Conservation (phyloP, 1,284 basidiomycete species). For the Leccinum proliferum region DNA sequence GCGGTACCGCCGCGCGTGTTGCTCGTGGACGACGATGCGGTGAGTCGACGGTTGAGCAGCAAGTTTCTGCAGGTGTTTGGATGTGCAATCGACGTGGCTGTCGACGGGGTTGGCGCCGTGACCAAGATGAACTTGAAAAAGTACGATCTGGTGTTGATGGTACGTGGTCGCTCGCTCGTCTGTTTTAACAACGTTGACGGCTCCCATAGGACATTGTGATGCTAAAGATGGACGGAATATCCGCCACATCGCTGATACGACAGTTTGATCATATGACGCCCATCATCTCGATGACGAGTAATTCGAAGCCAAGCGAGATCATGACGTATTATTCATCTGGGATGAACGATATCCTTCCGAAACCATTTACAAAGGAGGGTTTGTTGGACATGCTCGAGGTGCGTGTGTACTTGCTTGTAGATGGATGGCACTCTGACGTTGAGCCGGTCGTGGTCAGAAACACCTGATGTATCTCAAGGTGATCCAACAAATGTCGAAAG, state of each 20-base stretch:
- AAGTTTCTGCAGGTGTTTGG: conserved; percentile 97
- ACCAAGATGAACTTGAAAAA: conserved; percentile 95
- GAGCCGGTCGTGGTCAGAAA: conserved; percentile 48
- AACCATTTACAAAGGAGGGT: conserved; percentile 93
- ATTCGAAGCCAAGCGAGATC: conserved; percentile 87
- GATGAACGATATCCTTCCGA: conserved; percentile 98
- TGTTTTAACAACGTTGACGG: not conserved
- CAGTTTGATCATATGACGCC: conserved; percentile 94
- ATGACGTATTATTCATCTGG: conserved; percentile 87
- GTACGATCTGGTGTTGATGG: conserved; percentile 95
- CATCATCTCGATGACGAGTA: conserved; percentile 96
- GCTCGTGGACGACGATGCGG: conserved; percentile 93
- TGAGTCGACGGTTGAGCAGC: conserved; percentile 82
- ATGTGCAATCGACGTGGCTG: conserved; percentile 91
- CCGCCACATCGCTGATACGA: conserved; percentile 88
- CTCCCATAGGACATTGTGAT: conserved; percentile 79
- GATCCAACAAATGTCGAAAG: conserved; percentile 74
- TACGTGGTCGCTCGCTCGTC: conserved; percentile 33
- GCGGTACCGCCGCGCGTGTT: conserved; percentile 83
- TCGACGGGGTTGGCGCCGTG: conserved; percentile 91
- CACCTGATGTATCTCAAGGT: conserved; percentile 91
- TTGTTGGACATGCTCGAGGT: conserved; percentile 90
- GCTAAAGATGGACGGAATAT: conserved; percentile 89
- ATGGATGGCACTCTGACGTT: not conserved
- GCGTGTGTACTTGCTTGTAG: conserved; percentile 13